Percentiles rank a stretch among this genome's conserved stretches.
Conservation (phyloP, 768 basidiomycete genomes). For the Kwoniella europaea region DNA sequence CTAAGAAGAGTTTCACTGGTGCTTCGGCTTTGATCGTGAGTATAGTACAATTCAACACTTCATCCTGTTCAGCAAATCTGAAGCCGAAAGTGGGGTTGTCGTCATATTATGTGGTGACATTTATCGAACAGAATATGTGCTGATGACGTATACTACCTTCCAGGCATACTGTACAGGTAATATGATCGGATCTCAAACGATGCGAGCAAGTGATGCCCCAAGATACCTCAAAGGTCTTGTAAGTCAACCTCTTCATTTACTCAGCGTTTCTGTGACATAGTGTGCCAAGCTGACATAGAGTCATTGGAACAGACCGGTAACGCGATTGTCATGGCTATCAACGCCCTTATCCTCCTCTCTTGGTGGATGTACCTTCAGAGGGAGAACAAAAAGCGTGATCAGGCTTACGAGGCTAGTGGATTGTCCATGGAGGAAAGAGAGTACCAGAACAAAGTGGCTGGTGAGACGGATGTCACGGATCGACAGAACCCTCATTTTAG, state of each 20-base stretch:
- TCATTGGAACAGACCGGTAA: conserved; percentile 20
- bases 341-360: conserved; percentile 23
- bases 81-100: too few relatives aligned
- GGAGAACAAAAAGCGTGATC: conserved; percentile 29
- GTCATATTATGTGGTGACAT: neutral
- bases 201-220: conserved; percentile 63
- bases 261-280: neutral
- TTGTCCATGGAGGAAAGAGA: conserved; percentile 34
- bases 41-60: neutral
- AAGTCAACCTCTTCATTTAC: neutral
- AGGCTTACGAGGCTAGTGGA: conserved; percentile 24
- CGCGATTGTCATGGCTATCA: conserved; percentile 29
- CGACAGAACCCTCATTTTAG: conserved; percentile 34
- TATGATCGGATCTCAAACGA: conserved; percentile 36
- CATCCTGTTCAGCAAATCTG: too few relatives aligned
- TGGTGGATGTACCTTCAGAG: conserved; percentile 33
- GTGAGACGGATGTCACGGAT: conserved; percentile 44
- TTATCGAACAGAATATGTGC: neutral
- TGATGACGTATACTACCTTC: neutral
- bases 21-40: conserved; percentile 29
- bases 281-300: conserved; percentile 3
- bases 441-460: conserved; percentile 29
- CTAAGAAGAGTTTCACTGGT: conserved; percentile 39
- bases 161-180: conserved; percentile 32
- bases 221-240: conserved; percentile 79